phyloP scores from a whole-genome alignment of 345 rosid species.

The Salix purpurea region DNA sequence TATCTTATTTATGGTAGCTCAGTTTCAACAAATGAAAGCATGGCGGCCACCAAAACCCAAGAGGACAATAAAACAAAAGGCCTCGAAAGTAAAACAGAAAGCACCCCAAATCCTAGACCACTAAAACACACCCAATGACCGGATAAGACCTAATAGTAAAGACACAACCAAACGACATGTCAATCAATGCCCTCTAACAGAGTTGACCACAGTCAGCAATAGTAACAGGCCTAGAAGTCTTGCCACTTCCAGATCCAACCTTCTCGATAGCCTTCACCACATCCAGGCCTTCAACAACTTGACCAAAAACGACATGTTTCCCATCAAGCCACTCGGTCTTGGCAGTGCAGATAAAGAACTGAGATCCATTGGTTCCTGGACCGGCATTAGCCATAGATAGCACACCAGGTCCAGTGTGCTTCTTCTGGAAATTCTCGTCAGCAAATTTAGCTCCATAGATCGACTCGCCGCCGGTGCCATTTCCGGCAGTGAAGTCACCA shows the following conservation, averaged over 20 bases:
- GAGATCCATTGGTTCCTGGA: constrained; percentile 31
- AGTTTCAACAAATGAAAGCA: background rate
- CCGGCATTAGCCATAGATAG: constrained; percentile 32
- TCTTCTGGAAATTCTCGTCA: constrained; percentile 28
- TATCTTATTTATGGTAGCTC: constrained; percentile 32
- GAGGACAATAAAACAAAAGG: background rate
- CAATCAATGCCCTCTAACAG: background rate
- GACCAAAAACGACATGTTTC: constrained; percentile 26
- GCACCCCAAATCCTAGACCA: background rate
- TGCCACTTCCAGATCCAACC: constrained; percentile 13
- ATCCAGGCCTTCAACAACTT: constrained; percentile 18
- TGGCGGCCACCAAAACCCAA: constrained; percentile 7
- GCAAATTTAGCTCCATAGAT: constrained; percentile 29
- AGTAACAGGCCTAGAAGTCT: constrained; percentile 14
- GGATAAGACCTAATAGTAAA: background rate
- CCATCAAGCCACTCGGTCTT: constrained; percentile 31
- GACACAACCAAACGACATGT: background rate
- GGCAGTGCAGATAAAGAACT: constrained; percentile 23
- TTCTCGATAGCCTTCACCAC: constrained; percentile 23
- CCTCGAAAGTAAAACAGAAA: background rate
- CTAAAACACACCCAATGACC: background rate
- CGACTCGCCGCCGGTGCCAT: constrained; percentile 31
- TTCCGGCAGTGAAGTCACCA: constrained; percentile 28
- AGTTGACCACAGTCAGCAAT: constrained; percentile 21
- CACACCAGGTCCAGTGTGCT: constrained; percentile 29